phyloP scores from a whole-genome alignment of 805 yeast genomes.

The Yarrowia alimentaria region DNA sequence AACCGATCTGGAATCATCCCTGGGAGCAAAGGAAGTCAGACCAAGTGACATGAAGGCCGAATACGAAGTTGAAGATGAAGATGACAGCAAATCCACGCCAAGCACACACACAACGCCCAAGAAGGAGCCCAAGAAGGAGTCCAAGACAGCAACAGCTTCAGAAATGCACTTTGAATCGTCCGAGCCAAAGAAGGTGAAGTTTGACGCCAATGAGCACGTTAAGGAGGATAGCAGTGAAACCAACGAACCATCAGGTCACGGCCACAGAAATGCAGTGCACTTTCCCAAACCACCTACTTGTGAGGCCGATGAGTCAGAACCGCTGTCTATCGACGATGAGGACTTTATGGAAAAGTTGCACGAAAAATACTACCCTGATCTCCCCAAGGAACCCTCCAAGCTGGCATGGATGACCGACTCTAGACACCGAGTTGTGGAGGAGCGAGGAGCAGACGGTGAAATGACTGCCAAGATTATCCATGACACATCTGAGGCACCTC shows the following conservation, averaged over 20 bases:
- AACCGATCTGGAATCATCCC: constrained; percentile 3
- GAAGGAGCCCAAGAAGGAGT: constrained; percentile 1
- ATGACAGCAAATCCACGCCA: background rate
- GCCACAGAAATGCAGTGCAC: constrained; percentile 2
- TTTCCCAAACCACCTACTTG: constrained; percentile 8
- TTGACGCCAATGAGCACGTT: background rate
- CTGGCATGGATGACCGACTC: constrained; percentile 90
- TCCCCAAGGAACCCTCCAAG: constrained; percentile 77
- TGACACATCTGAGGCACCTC: constrained; percentile 19
- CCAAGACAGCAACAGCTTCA: constrained; percentile 1
- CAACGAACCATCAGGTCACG: background rate
- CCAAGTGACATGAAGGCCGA: constrained; percentile 3
- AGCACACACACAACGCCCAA: background rate
- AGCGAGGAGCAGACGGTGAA: constrained; percentile 33
- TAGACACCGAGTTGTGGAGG: constrained; percentile 35
- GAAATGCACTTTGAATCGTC: constrained; percentile 17
- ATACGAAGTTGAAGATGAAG: constrained; percentile 8
- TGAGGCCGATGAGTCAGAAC: constrained; percentile 11
- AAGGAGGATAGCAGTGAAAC: background rate
- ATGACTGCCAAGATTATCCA: constrained; percentile 17
- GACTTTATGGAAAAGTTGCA: constrained; percentile 61
- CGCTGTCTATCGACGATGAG: constrained; percentile 53
- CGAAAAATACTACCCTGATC: constrained; percentile 70
- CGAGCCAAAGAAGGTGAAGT: constrained; percentile 9
- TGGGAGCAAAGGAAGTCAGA: constrained; percentile 11